Percentiles rank a stretch among this genome's conserved stretches.
Conservation (phyloP, 208 protist genomes). For the Polymyxa betae region DNA sequence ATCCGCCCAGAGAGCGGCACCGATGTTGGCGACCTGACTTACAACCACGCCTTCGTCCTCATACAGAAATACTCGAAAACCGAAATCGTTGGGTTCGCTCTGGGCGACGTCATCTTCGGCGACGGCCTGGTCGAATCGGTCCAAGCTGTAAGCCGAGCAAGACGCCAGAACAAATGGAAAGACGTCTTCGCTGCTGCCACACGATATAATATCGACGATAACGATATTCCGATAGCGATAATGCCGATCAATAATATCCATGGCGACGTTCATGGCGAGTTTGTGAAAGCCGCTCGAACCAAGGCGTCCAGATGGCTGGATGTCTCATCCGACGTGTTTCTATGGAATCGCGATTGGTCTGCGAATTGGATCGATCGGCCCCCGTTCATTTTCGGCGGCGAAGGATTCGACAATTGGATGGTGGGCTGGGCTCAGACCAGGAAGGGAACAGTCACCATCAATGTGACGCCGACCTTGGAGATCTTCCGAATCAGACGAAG, state of each 20-base stretch:
- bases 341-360: slow-evolving; percentile 48
- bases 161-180: not conserved
- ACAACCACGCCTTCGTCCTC: slow-evolving; percentile 46
- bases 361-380: slow-evolving; percentile 45
- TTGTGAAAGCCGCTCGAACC: not conserved
- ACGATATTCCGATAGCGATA: not conserved
- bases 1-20: not conserved
- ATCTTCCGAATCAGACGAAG: not conserved
- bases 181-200: slow-evolving; percentile 12
- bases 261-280: not conserved
- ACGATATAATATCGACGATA: not conserved
- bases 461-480: slow-evolving; percentile 6
- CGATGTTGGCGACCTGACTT: slow-evolving; percentile 47
- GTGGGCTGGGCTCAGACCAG: slow-evolving; percentile 5
- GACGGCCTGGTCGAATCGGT: not conserved
- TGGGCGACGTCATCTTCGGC: not conserved
- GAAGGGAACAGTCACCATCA: not conserved
- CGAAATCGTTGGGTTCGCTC: slow-evolving; percentile 21
- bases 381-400: slow-evolving; percentile 33
- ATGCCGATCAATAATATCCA: not conserved
- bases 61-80: slow-evolving; percentile 5
- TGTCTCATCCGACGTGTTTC: not conserved
- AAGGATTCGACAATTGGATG: slow-evolving; percentile 21
- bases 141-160: not conserved
- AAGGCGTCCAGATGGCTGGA: not conserved